Base-by-base conservation (phyloP, 345 rosid species). In the Arabis hirsuta region DNA sequence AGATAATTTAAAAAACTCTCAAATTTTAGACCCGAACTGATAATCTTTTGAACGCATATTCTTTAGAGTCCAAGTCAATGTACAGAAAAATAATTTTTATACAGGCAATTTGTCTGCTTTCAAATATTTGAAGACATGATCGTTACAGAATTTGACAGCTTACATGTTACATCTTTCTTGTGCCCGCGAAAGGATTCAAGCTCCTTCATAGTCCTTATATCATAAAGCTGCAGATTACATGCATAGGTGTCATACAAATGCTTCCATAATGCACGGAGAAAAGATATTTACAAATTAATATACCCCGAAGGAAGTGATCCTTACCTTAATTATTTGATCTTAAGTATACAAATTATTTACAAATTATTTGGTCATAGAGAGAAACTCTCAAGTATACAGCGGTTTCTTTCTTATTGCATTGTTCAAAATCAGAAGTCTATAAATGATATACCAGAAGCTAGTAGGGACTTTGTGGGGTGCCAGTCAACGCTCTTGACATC, bases 401-500 rank as follows among this genome's bases (percentile, higher is more conserved):
- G 27, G 43, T 32, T 22, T 59, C 7, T 55, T 45, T 61, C n/a
- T 44, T 44, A 42, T 9, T 31, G 51, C 46, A 53, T 5, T 32
- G 60, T 72, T 55, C 29, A 34, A 76, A 68, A 48, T n/a, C 45
- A 41, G 27, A 48, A 47, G 36, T 32, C 67, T 24, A 58, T 42
- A 43, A 45, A 46, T 27, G 48, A 63, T 62, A 46, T 72, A 91
- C 99, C 99, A 73, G 99, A 95, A 79, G 87, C 98, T 52, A 91
- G 73, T 63, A 95, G 84, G 62, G 97, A 91, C 79, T 91, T 91
- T 69, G 94, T 88, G 55, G 99, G 98, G 83, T 95, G 99, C 99
- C 99, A 95, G 76, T 91, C 97, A 76, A 95, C 98, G 79, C 96
- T 79, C 86, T 95, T 95, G 80, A 95, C 98, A 91, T 95, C 98